phyloP scores from a whole-genome alignment of 2,329 filamentous ascomycete species.

The Cercospora brassicicola region DNA sequence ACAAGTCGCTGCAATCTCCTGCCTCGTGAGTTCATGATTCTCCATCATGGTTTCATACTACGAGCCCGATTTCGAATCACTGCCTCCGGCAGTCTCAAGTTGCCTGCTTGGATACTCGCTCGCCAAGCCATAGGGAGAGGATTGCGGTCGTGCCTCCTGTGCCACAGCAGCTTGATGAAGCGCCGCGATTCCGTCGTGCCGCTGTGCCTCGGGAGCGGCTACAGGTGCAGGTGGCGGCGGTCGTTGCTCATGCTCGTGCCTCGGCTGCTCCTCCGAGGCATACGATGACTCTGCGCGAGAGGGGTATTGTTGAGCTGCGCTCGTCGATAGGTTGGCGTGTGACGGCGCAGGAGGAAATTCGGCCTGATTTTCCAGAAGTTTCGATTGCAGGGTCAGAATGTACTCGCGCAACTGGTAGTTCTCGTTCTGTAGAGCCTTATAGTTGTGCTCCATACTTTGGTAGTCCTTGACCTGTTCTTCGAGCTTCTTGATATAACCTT shows the following conservation, averaged over 20 bases:
- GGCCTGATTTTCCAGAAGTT: conserved; percentile 77
- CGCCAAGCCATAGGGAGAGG: conserved; percentile 34
- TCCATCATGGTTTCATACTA: conserved; percentile 3
- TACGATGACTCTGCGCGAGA: conserved; percentile 24
- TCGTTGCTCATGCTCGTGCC: conserved; percentile 28
- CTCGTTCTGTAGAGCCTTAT: conserved; percentile 79
- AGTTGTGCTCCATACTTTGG: conserved; percentile 70
- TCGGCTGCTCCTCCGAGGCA: conserved; percentile 27
- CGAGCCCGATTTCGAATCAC: conserved; percentile 17
- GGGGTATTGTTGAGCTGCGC: conserved; percentile 29
- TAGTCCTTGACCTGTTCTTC: conserved; percentile 89
- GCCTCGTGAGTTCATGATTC: not conserved
- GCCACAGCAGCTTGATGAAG: conserved; percentile 32
- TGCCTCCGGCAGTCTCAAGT: conserved; percentile 1
- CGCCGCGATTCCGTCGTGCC: conserved; percentile 30
- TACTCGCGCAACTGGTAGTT: conserved; percentile 92
- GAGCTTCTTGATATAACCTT: conserved; percentile 96
- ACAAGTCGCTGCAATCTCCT: not conserved
- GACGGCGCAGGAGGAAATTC: conserved; percentile 82
- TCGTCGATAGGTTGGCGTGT: conserved; percentile 66
- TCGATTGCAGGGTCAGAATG: conserved; percentile 83
- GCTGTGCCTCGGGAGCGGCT: conserved; percentile 25
- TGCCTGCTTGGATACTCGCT: conserved; percentile 23
- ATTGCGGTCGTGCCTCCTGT: conserved; percentile 26
- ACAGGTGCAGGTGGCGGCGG: conserved; percentile 26